These are phyloP conservation scores for Helenozyma rhizophorensis DNA, from an alignment of 805 yeast genomes.

Conservation along the genomic window DNA sequence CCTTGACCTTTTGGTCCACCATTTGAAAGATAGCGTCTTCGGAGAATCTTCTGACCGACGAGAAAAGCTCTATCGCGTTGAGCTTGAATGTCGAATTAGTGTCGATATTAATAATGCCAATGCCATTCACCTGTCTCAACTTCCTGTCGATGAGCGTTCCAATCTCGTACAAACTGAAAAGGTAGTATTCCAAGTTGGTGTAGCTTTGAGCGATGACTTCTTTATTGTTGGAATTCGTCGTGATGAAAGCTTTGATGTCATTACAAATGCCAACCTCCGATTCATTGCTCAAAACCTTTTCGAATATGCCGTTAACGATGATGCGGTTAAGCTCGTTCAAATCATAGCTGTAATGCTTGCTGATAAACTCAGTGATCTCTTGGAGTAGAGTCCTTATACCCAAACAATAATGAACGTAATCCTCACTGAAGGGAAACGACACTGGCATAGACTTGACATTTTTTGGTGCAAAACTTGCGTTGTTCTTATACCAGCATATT, in stretches of 20 bases:
- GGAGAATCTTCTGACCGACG: conserved; percentile 59
- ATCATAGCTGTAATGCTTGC: conserved; percentile 60
- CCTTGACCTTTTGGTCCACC: conserved; percentile 76
- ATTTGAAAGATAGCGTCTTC: conserved; percentile 77
- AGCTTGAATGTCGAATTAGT: conserved; percentile 35
- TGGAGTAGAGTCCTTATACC: conserved; percentile 63
- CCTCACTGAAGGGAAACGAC: conserved; percentile 73
- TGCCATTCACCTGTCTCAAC: conserved; percentile 34
- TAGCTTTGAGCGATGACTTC: conserved; percentile 88
- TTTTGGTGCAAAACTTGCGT: conserved; percentile 41
- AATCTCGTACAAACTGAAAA: conserved; percentile 68
- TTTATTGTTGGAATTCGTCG: conserved; percentile 68
- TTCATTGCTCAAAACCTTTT: conserved; percentile 54
- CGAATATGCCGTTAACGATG: conserved; percentile 58
- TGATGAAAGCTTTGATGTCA: conserved; percentile 51
- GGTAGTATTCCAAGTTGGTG: conserved; percentile 83
- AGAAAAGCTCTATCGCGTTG: conserved; percentile 52
- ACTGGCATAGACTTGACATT: conserved; percentile 55
- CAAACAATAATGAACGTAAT: conserved; percentile 83
- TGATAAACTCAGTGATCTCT: conserved; percentile 60
- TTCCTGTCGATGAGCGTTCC: conserved; percentile 41
- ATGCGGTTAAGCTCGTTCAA: conserved; percentile 55
- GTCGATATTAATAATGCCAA: conserved; percentile 38
- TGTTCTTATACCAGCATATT: conserved; percentile 66
- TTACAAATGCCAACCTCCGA: conserved; percentile 54